Percentiles rank a stretch among this genome's conserved stretches.
phyloP scores from a whole-genome alignment of 345 rosid species.

The Excoecaria agallocha region DNA sequence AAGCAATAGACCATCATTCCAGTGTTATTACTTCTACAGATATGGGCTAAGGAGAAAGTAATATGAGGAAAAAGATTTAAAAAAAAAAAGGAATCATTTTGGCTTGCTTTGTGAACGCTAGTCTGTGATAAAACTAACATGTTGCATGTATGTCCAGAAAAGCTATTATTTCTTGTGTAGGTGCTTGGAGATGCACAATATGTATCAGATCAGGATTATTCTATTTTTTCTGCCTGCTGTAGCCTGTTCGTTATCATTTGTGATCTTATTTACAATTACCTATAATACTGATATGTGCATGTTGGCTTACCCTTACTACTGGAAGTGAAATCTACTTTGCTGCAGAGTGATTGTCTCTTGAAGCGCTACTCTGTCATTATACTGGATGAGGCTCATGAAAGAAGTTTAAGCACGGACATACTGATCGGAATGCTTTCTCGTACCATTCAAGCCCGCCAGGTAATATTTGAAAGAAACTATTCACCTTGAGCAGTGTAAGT shows the following conservation, averaged over 20 bases:
- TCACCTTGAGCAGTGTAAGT: neutral
- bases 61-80: neutral
- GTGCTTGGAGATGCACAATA: neutral
- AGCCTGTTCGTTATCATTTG: neutral
- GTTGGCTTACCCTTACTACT: neutral
- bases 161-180: neutral
- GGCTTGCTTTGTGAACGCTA: neutral
- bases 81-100: neutral
- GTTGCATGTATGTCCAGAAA: neutral
- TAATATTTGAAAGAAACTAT: conserved; percentile 25
- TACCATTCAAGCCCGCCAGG: conserved; percentile 69
- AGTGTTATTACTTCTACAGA: conserved; percentile 44
- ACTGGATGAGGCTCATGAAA: conserved; percentile 94
- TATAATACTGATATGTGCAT: neutral
- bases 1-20: conserved; percentile 67
- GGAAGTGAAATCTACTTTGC: conserved; percentile 10
- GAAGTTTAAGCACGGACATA: conserved; percentile 93
- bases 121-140: neutral
- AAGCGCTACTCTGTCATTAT: conserved; percentile 79
- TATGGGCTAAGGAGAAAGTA: neutral
- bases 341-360: conserved; percentile 77
- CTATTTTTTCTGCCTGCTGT: neutral
- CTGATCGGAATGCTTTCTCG: conserved; percentile 91
- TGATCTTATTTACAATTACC: neutral
- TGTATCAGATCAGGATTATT: no score